Conservation (phyloP, 768 basidiomycete species). For the Lactarius evosmus region DNA sequence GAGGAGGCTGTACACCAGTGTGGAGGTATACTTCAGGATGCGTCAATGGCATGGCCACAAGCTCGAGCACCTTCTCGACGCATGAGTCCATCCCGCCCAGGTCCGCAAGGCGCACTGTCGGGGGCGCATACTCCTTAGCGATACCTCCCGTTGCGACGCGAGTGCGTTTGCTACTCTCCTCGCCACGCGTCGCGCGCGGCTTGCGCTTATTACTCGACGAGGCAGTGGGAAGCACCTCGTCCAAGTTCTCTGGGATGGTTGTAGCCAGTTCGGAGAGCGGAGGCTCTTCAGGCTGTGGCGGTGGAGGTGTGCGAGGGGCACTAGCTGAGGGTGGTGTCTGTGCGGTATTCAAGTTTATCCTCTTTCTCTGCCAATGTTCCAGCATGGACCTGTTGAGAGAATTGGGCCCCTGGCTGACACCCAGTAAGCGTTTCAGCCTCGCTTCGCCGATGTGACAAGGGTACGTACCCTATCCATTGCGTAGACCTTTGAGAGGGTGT, state of each 20-base stretch:
- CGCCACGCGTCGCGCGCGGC: constrained; percentile 50
- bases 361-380: constrained; percentile 73
- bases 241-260: neutral
- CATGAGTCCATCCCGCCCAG: constrained; percentile 85
- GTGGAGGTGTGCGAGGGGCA: constrained; percentile 27
- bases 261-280: constrained; percentile 11
- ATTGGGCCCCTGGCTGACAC: constrained; percentile 66
- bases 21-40: constrained; percentile 96
- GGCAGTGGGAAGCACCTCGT: constrained; percentile 29
- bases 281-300: constrained; percentile 19
- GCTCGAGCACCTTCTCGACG: constrained; percentile 90
- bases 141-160: constrained; percentile 37
- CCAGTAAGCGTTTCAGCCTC: constrained; percentile 25
- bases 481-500: no score
- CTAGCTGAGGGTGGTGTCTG: constrained; percentile 29
- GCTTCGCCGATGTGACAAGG: no score
- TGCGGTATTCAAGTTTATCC: constrained; percentile 60
- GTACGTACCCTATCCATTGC: neutral
- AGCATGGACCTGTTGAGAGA: constrained; percentile 76
- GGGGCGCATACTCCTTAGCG: constrained; percentile 68
- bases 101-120: constrained; percentile 72
- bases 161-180: constrained; percentile 57
- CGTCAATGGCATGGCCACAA: constrained; percentile 92
- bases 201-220: constrained; percentile 64
- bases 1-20: constrained; percentile 87